These are phyloP conservation scores for Poronia punctata DNA, from an alignment of 495 filamentous ascomycete genomes.

Conservation along the genomic window DNA sequence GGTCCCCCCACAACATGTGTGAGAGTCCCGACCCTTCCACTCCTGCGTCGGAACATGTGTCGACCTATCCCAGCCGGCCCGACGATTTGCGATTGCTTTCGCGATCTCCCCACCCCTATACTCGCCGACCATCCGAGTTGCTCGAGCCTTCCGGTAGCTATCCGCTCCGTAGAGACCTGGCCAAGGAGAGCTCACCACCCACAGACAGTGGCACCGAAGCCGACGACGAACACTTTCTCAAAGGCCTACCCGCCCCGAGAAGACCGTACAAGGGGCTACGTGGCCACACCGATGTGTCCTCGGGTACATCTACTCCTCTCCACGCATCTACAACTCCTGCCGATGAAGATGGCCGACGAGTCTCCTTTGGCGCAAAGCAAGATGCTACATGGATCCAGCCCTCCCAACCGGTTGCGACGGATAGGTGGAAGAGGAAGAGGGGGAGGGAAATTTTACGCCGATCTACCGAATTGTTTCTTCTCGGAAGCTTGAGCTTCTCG, in stretches of 20 bases:
- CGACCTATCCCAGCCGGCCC: slow-evolving; percentile 8
- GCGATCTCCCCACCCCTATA: slow-evolving; percentile 74
- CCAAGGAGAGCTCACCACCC: slow-evolving; percentile 46
- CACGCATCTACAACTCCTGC: slow-evolving; percentile 51
- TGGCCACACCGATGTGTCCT: slow-evolving; percentile 41
- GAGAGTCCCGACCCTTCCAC: slow-evolving; percentile 32
- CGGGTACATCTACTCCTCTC: slow-evolving; percentile 48
- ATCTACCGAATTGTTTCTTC: slow-evolving; percentile 34
- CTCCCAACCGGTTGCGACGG: slow-evolving; percentile 23
- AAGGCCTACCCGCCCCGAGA: slow-evolving; percentile 71
- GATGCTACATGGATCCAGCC: slow-evolving; percentile 19
- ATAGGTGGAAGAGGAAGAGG: slow-evolving; percentile 34
- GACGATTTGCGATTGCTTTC: slow-evolving; percentile 47
- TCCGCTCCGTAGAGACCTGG: slow-evolving; percentile 3
- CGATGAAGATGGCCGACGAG: slow-evolving; percentile 44
- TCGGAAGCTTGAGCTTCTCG: slow-evolving; percentile 35
- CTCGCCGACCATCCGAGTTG: slow-evolving; percentile 47
- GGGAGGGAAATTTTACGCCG: slow-evolving; percentile 40
- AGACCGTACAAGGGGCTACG: slow-evolving; percentile 68
- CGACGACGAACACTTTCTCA: slow-evolving; percentile 78
- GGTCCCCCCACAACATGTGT: slow-evolving; percentile 27
- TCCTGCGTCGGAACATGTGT: slow-evolving; percentile 8
- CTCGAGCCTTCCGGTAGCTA: slow-evolving; percentile 36
- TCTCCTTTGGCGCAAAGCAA: slow-evolving; percentile 14
- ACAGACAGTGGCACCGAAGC: slow-evolving; percentile 91